phyloP scores from a whole-genome alignment of 306 rosid genomes.

The Citrullus mucosospermus region DNA sequence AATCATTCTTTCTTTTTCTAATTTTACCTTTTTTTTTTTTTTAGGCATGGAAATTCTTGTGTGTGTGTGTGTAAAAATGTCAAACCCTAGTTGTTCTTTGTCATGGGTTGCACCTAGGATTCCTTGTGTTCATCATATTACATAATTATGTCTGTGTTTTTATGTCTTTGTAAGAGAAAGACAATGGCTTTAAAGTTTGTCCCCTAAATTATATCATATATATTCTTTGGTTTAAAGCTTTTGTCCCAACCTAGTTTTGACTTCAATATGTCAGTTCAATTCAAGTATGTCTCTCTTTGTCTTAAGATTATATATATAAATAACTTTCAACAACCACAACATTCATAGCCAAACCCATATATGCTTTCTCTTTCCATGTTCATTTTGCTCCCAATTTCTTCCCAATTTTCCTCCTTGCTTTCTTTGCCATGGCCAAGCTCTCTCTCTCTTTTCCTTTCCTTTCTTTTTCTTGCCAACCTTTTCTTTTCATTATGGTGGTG shows the following conservation, averaged over 20 bases:
- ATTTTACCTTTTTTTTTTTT: too few relatives aligned
- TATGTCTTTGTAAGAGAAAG: background rate
- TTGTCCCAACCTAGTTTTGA: background rate
- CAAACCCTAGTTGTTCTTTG: background rate
- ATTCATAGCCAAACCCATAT: background rate
- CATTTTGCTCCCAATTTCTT: background rate
- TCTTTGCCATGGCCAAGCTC: background rate
- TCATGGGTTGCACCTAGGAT: background rate
- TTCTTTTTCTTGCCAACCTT: background rate
- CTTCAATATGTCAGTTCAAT: background rate
- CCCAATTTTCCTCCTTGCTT: background rate
- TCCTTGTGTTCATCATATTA: background rate
- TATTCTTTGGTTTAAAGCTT: background rate
- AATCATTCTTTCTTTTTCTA: background rate
- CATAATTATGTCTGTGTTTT: slow-evolving; percentile 4
- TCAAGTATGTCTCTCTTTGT: background rate
- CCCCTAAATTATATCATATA: background rate
- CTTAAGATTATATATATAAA: background rate
- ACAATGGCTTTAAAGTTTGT: background rate
- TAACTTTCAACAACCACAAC: background rate
- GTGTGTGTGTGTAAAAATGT: background rate
- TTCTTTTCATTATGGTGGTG: background rate
- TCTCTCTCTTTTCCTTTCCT: background rate
- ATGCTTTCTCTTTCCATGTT: background rate
- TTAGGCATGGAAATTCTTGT: too few relatives aligned